Base-by-base conservation (phyloP, 1,139 yeast genomes). In the Pichia sp. region DNA sequence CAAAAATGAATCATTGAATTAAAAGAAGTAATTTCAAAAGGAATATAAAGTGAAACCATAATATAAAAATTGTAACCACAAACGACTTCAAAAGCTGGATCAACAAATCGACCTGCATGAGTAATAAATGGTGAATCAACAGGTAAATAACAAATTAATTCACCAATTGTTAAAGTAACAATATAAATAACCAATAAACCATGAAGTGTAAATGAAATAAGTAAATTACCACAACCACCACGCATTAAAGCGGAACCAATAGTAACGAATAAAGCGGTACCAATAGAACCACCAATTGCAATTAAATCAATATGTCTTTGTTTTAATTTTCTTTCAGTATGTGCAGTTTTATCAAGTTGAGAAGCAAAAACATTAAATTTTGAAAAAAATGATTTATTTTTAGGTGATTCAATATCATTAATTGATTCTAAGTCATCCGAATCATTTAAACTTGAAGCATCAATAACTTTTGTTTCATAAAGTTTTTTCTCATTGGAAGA, bases 241-340 rank as follows among this genome's bases (percentile, higher is more conserved):
- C 68, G 70, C 51, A 75, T 69, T 53, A 86, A 69, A 2, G 83
- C 85, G 49, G 73, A 71, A 34, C 94, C 95, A 52, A 82, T 76
- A 47, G 88, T 83, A 8, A 86, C 83, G 70, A 85, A 73, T 31
- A 80, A 66, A 47, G 86, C 90, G 7, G 94, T 84, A 53, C 94
- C 95, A 56, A 86, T 85, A 43, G 86, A 81, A 47, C 95, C 95
- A 42, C 94, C 90, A 34, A 80, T 78, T 41, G 89, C 85, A 60
- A 86, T 80, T 61, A 86, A 75, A 56, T 85, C 86, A 46, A 85
- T 81, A 59, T 81, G 86, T 61, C 87, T 72, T 45, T 79, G 76
- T 53, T 73, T 70, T 18, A 54, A 42, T 26, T 37, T 34, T 39
- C 57, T 44, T 30, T 54, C 46, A 1, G 56, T 51, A n/a, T 39